These are phyloP conservation scores for Sarocladium kiliense DNA, from an alignment of 2,329 filamentous ascomycete species.

Conservation along the genomic window DNA sequence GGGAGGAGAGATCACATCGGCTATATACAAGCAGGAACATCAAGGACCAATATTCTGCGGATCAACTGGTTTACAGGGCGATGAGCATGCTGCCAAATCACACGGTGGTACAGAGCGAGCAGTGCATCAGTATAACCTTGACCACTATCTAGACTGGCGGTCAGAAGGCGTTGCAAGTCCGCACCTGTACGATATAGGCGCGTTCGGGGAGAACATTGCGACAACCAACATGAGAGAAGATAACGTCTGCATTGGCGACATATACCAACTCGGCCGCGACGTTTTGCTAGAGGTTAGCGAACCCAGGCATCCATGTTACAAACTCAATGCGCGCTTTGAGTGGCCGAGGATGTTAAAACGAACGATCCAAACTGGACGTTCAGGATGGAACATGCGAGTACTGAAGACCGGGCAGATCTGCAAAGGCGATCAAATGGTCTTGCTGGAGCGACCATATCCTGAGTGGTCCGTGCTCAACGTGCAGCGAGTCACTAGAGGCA, in stretches of 20 bases:
- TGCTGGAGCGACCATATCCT: not conserved
- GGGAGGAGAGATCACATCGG: not conserved
- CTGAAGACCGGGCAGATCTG: not conserved
- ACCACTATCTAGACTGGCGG: slow-evolving; percentile 15
- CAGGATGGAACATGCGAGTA: slow-evolving; percentile 12
- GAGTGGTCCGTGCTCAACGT: not conserved
- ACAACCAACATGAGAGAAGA: slow-evolving; percentile 13
- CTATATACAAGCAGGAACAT: not conserved
- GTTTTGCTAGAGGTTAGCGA: slow-evolving; percentile 14
- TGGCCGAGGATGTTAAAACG: slow-evolving; percentile 7
- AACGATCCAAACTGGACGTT: slow-evolving; percentile 13
- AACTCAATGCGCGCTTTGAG: slow-evolving; percentile 17
- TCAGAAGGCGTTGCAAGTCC: slow-evolving; percentile 11
- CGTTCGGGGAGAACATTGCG: slow-evolving; percentile 16
- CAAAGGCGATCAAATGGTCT: not conserved
- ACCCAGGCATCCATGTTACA: slow-evolving; percentile 16
- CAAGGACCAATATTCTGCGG: not conserved
- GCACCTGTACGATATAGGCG: slow-evolving; percentile 14
- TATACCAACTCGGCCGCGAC: slow-evolving; percentile 12
- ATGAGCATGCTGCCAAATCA: slow-evolving; percentile 14
- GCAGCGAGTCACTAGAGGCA: not conserved
- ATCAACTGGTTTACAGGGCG: slow-evolving; percentile 7
- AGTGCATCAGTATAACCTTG: slow-evolving; percentile 15
- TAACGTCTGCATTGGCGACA: slow-evolving; percentile 17
- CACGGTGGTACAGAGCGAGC: slow-evolving; percentile 16